Evolutionary conservation across 352 stramenopile species (phyloP).

Genomic region (Phytophthora syringae): DNA sequence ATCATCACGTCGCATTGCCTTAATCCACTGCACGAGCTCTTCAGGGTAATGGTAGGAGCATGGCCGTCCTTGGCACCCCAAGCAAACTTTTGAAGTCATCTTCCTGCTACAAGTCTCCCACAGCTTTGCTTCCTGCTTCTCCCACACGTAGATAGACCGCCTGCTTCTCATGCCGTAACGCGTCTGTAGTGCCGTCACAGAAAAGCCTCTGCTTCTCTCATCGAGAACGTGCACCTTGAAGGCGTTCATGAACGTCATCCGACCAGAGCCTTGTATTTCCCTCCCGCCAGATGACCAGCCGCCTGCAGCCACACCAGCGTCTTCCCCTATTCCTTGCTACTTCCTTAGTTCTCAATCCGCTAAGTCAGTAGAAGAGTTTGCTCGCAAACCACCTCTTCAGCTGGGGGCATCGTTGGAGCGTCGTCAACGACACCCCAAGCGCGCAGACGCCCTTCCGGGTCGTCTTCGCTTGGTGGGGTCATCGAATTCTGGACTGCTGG

Average conservation of each 20-base stretch:
- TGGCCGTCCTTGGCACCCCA: constrained; percentile 1
- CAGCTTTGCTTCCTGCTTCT: constrained; percentile 3
- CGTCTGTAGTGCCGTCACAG: neutral
- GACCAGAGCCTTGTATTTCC: neutral
- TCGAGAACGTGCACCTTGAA: constrained; percentile 2
- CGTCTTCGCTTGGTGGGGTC: neutral
- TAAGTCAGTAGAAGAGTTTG: too few species aligned
- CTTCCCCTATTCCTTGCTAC: neutral
- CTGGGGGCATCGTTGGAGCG: neutral
- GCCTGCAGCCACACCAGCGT: neutral
- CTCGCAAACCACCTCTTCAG: neutral
- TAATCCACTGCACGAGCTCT: constrained; percentile 35
- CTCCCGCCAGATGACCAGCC: neutral
- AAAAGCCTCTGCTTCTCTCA: neutral
- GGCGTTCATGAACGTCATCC: neutral
- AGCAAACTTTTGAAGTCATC: constrained; percentile 2
- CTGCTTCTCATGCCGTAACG: neutral
- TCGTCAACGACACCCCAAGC: neutral
- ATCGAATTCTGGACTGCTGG: constrained; percentile 3
- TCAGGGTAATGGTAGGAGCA: constrained; percentile 16
- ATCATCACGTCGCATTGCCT: constrained; percentile 27
- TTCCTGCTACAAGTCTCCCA: neutral
- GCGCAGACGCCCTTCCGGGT: neutral
- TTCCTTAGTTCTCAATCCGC: neutral
- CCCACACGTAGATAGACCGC: constrained; percentile 5